phyloP scores from a whole-genome alignment of 352 stramenopile genomes.

The Elongisporangium undulatum region DNA sequence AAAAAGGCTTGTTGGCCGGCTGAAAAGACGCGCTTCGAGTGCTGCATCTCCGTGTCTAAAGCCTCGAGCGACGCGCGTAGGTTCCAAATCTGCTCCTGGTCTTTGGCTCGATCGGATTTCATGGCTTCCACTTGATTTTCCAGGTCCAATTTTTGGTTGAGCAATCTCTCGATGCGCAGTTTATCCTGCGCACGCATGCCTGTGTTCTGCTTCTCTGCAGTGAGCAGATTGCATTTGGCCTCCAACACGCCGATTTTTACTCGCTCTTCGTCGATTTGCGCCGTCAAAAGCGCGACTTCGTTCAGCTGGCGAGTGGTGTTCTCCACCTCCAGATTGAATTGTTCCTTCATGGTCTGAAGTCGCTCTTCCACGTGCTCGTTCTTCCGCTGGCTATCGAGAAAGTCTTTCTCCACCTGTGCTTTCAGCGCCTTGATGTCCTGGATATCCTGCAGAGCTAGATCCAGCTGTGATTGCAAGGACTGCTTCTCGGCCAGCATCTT shows the following conservation, averaged over 20 bases:
- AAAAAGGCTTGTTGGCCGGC: conserved; percentile 72
- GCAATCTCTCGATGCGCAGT: conserved; percentile 62
- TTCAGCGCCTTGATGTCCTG: conserved; percentile 31
- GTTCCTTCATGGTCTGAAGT: conserved; percentile 60
- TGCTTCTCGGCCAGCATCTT: conserved; percentile 42
- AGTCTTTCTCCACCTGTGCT: conserved; percentile 32
- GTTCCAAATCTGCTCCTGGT: conserved; percentile 73
- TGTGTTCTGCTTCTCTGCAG: conserved; percentile 68
- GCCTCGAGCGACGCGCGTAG: conserved; percentile 57
- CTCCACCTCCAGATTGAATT: conserved; percentile 57
- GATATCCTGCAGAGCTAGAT: conserved; percentile 21
- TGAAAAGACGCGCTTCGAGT: conserved; percentile 76
- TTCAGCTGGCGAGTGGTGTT: conserved; percentile 24
- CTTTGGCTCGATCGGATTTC: conserved; percentile 48
- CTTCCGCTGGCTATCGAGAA: conserved; percentile 40
- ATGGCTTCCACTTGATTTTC: conserved; percentile 54
- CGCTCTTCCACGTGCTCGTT: conserved; percentile 44
- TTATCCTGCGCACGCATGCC: conserved; percentile 80
- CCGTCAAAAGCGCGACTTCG: conserved; percentile 31
- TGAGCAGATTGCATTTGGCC: conserved; percentile 59
- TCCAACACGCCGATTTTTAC: conserved; percentile 59
- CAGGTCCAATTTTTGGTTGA: conserved; percentile 79
- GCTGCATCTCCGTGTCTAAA: conserved; percentile 72
- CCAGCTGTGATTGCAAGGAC: conserved; percentile 24
- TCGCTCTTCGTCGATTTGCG: conserved; percentile 51